These are phyloP conservation scores for Teratosphaeria viscida DNA, from an alignment of 2,329 filamentous ascomycete genomes.

Conservation along the genomic window DNA sequence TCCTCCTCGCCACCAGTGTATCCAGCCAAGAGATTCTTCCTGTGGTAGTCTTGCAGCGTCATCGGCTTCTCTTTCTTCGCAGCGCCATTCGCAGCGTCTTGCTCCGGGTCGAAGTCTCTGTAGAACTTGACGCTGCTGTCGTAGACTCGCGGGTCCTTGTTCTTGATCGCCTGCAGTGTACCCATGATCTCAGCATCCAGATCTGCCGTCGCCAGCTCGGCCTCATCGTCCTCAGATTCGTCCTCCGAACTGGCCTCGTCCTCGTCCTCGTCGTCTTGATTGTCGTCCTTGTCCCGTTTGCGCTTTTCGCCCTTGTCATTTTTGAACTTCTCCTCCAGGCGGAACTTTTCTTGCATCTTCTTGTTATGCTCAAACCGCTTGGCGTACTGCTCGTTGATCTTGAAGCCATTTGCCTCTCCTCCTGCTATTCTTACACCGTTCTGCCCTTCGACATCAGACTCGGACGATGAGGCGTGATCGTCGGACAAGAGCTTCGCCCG, in stretches of 20 bases:
- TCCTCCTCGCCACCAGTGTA: conserved; percentile 48
- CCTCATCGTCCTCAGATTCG: conserved; percentile 84
- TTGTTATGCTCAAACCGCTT: conserved; percentile 92
- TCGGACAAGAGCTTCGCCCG: conserved; percentile 24
- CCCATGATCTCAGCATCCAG: conserved; percentile 80
- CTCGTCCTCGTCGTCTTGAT: conserved; percentile 38
- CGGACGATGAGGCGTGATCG: conserved; percentile 6
- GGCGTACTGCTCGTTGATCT: conserved; percentile 85
- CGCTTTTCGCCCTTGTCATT: conserved; percentile 25
- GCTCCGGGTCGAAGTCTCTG: conserved; percentile 40
- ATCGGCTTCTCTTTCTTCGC: conserved; percentile 71
- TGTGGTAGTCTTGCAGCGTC: conserved; percentile 81
- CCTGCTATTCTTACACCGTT: conserved; percentile 14
- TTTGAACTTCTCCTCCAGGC: conserved; percentile 77
- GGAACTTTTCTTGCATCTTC: conserved; percentile 77
- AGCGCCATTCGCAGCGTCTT: conserved; percentile 21
- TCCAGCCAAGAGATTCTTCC: conserved; percentile 73
- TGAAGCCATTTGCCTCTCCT: conserved; percentile 37
- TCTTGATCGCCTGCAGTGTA: conserved; percentile 76
- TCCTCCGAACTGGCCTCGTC: conserved; percentile 53
- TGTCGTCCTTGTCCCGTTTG: conserved; percentile 30
- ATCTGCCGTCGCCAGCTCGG: conserved; percentile 71
- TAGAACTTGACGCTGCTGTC: conserved; percentile 74
- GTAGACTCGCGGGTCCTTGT: conserved; percentile 86
- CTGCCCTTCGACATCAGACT: conserved; percentile 6